Base-by-base conservation (phyloP, 2,329 filamentous ascomycete genomes). In the Ambrosiella xylebori region DNA sequence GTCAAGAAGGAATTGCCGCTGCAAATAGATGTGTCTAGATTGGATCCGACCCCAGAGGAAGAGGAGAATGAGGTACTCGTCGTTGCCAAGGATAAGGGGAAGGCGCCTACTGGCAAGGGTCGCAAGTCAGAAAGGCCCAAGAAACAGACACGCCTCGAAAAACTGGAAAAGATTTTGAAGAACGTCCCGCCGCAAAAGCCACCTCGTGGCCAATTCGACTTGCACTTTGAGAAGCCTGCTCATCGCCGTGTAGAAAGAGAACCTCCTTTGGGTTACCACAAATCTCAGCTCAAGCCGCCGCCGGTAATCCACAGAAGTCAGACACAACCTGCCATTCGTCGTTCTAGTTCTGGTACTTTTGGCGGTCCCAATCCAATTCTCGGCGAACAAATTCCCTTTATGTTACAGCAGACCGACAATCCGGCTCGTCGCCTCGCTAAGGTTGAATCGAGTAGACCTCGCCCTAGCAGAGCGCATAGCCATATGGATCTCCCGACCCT, bases 401-500 rank as follows among this genome's bases (percentile, higher is more conserved):
- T 36, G 27, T 36, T 53, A 15, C 27, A 12, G 51, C 35, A 37
- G 7, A 53, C 51, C 6, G 36, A 53, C 17, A 53, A 53, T 36
- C 51, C 51, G 13, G 35, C 11, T 11, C 51, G 51, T n/a, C 51
- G 37, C 35, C 37, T 53, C 35, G 51, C 51, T 38, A 53, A 53
- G 37, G 51, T 53, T 36, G 15, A 15, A 9, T 53, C 51, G 44
- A 47, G 44, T 36, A 40, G 57, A 58, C 45, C 56, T 53, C 49
- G 55, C 35, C 27, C 55, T 36, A 36, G 11, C 41, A 57, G 50
- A 57, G 50, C 50, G 5, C 58, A 57, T 15, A 60, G 58, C 15
- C 53, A 56, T 41, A 54, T 59, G 8, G 52, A 59, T 49, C 38
- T 59, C 4, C 52, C 58, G n/a, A 59, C 58, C 19, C 47, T 54